phyloP scores from a whole-genome alignment of 371 early-diverging fungal genomes.

The Mortierella sp. region DNA sequence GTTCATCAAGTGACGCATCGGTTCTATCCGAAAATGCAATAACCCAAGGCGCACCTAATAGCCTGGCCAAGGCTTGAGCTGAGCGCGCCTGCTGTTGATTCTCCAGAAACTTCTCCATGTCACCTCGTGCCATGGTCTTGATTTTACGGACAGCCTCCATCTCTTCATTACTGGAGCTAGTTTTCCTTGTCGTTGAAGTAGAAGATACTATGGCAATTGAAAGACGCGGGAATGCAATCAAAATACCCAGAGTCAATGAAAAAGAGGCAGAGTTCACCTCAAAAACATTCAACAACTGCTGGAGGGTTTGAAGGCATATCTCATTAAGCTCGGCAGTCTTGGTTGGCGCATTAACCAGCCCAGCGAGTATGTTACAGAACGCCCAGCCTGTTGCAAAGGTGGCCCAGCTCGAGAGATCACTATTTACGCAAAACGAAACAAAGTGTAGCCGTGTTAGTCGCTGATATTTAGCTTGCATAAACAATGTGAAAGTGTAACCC shows the following conservation, averaged over 20 bases:
- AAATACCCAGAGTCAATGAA: slow-evolving; percentile 29
- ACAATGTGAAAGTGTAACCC: neutral
- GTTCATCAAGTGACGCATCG: slow-evolving; percentile 27
- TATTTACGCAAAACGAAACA: neutral
- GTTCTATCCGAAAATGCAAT: slow-evolving; percentile 44
- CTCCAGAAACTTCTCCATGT: slow-evolving; percentile 27
- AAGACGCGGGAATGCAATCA: slow-evolving; percentile 63
- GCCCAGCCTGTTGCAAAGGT: slow-evolving; percentile 69
- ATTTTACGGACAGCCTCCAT: slow-evolving; percentile 25
- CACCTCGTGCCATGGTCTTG: slow-evolving; percentile 27
- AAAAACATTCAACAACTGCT: slow-evolving; percentile 24
- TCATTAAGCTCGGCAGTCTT: slow-evolving; percentile 55
- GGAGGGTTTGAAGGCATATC: slow-evolving; percentile 34
- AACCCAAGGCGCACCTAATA: slow-evolving; percentile 53
- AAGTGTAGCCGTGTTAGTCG: neutral
- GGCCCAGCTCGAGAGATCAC: slow-evolving; percentile 44
- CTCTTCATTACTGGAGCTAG: slow-evolving; percentile 3
- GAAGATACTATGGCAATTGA: slow-evolving; percentile 65
- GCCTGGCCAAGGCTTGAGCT: slow-evolving; percentile 26
- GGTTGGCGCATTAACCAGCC: slow-evolving; percentile 62
- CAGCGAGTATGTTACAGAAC: slow-evolving; percentile 59
- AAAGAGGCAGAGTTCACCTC: slow-evolving; percentile 36
- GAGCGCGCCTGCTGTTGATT: slow-evolving; percentile 24
- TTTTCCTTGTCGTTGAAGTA: slow-evolving; percentile 13
- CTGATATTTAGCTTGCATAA: neutral